These are phyloP conservation scores for Boletales sp. DNA, from an alignment of 768 basidiomycete species.

Conservation along the genomic window DNA sequence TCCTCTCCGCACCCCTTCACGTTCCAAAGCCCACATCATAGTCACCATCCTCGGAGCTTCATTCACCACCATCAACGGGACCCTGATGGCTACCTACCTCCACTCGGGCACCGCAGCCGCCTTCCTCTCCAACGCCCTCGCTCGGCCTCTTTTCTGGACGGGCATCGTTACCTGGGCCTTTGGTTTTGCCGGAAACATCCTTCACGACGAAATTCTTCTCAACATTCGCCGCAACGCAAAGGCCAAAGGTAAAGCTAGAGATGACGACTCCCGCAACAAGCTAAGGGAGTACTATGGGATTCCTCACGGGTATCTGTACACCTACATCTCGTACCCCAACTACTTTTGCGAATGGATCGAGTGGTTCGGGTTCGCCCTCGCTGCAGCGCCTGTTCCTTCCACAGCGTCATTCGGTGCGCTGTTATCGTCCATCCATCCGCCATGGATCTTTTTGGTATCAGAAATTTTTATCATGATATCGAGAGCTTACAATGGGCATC, in stretches of 20 bases:
- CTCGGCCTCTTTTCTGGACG: slow-evolving; percentile 50
- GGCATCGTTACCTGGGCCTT: slow-evolving; percentile 64
- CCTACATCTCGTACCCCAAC: slow-evolving; percentile 84
- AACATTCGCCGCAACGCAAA: slow-evolving; percentile 68
- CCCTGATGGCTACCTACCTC: slow-evolving; percentile 66
- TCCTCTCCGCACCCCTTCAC: slow-evolving; percentile 75
- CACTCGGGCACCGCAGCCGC: slow-evolving; percentile 50
- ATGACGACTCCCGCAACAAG: slow-evolving; percentile 19
- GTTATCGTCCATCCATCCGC: slow-evolving; percentile 52
- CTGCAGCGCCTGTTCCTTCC: slow-evolving; percentile 52
- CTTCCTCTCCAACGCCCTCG: slow-evolving; percentile 35
- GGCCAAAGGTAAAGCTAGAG: slow-evolving; percentile 31
- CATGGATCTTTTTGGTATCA: slow-evolving; percentile 73
- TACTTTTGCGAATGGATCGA: slow-evolving; percentile 96
- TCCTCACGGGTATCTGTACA: slow-evolving; percentile 75
- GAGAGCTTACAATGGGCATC: slow-evolving; percentile 75
- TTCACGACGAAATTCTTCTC: slow-evolving; percentile 88
- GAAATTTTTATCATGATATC: slow-evolving; percentile 81
- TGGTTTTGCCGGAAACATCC: slow-evolving; percentile 77
- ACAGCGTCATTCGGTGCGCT: slow-evolving; percentile 35
- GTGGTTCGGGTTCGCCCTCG: slow-evolving; percentile 86
- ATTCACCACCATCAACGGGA: slow-evolving; percentile 77
- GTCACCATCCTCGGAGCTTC: slow-evolving; percentile 51
- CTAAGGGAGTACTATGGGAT: slow-evolving; percentile 65
- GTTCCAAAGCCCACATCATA: slow-evolving; percentile 69